phyloP scores from a whole-genome alignment of 2,329 filamentous ascomycete genomes.

The Fusarium papillatum region DNA sequence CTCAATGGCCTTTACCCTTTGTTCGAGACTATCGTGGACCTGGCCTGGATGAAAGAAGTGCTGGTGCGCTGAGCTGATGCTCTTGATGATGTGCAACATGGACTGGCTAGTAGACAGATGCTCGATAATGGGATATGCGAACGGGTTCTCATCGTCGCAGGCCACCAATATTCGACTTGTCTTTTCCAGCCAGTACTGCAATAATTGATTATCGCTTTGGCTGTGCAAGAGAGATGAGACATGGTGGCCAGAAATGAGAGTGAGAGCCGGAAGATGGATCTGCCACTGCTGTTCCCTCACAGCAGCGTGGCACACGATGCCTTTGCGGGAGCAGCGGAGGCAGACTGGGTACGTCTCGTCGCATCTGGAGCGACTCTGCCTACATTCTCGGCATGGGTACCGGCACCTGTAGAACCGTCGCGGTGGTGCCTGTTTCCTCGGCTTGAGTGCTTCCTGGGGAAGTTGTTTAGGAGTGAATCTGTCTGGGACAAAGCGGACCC shows the following conservation, averaged over 20 bases:
- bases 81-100: background rate
- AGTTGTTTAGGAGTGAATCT: background rate
- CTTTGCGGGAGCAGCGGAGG: background rate
- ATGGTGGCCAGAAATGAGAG: background rate
- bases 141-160: background rate
- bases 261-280: background rate
- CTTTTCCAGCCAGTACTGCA: background rate
- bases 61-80: background rate
- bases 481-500: background rate
- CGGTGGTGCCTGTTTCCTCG: background rate
- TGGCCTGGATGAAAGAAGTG: background rate
- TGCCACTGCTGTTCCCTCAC: background rate
- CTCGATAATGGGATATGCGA: background rate
- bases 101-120: background rate
- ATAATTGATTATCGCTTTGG: background rate
- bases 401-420: background rate
- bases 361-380: background rate
- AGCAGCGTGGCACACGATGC: background rate
- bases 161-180: background rate
- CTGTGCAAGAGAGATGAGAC: background rate
- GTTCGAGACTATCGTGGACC: background rate
- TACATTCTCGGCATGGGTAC: background rate
- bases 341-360: background rate
- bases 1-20: background rate
- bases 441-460: background rate